Percentiles rank a stretch among this genome's conserved stretches.
Evolutionary conservation across 2,329 filamentous ascomycete species (phyloP).

Genomic region (Cercospora zeina): DNA sequence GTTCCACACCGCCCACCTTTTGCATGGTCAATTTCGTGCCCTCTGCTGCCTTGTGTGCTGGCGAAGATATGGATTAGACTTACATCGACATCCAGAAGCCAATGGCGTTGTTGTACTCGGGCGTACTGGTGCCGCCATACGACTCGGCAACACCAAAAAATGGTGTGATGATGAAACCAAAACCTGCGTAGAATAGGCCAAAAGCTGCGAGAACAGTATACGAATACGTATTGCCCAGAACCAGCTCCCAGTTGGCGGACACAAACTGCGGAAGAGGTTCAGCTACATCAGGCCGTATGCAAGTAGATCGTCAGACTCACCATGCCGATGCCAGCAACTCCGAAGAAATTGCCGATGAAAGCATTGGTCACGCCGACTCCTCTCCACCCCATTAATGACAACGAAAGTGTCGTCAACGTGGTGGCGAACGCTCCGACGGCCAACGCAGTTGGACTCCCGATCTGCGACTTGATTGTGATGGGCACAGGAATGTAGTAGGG

Average conservation of each 20-base stretch:
- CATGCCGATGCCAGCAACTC: constrained; percentile 54
- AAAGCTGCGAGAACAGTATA: constrained; percentile 59
- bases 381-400: constrained; percentile 58
- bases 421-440: constrained; percentile 57
- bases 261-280: constrained; percentile 36
- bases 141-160: constrained; percentile 49
- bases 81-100: constrained; percentile 53
- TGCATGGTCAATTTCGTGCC: constrained; percentile 9
- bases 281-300: constrained; percentile 1
- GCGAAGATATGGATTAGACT: constrained; percentile 23
- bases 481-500: constrained; percentile 38
- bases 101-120: constrained; percentile 52
- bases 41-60: background rate
- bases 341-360: constrained; percentile 59
- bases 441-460: constrained; percentile 46
- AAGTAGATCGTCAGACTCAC: constrained; percentile 32
- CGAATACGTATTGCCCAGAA: constrained; percentile 53
- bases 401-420: constrained; percentile 56
- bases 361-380: constrained; percentile 54
- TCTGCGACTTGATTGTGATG: constrained; percentile 37
- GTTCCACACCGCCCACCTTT: constrained; percentile 50
- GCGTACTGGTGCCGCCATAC: constrained; percentile 46
- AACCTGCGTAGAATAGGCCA: constrained; percentile 56
- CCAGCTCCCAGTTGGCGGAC: constrained; percentile 58
- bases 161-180: constrained; percentile 52